These are phyloP conservation scores for Termitomyces sp. DNA, from an alignment of 768 basidiomycete species.

Conservation along the genomic window DNA sequence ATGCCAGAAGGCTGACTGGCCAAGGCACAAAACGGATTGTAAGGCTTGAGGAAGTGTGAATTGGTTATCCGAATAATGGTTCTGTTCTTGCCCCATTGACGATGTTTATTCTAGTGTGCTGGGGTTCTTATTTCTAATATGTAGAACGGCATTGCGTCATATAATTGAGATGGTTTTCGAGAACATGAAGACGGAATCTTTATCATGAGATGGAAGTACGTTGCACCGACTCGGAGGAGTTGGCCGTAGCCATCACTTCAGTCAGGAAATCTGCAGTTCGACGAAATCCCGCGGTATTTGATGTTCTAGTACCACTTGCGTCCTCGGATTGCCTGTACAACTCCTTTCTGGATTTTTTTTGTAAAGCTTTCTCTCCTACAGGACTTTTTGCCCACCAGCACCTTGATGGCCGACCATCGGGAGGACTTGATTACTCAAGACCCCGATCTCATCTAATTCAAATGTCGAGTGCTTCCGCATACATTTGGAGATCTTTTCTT, in stretches of 20 bases:
- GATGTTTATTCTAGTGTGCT: not conserved
- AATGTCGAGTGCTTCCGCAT: not conserved
- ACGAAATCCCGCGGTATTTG: not conserved
- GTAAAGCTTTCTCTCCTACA: not conserved
- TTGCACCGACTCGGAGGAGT: not conserved
- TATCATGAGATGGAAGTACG: not conserved
- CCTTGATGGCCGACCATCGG: not conserved
- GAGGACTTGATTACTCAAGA: not conserved
- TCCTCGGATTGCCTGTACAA: not conserved
- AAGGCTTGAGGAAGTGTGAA: slow-evolving; percentile 9
- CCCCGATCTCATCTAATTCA: not conserved
- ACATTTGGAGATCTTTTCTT: slow-evolving; percentile 1
- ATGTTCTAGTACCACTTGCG: not conserved
- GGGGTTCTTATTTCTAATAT: not conserved
- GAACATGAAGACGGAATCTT: not conserved
- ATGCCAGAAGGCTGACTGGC: slow-evolving; percentile 42
- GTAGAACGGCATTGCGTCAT: not conserved
- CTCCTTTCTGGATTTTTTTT: not conserved
- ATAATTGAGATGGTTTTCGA: not conserved
- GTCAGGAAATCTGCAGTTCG: not conserved
- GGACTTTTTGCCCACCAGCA: not conserved
- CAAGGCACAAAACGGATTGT: slow-evolving; percentile 36
- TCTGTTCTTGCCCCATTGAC: not conserved
- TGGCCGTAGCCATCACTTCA: not conserved
- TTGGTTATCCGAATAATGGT: not conserved